Percentiles rank a stretch among this genome's conserved stretches.
Conservation (phyloP, 2,329 filamentous ascomycete genomes). For the Colletotrichum sp. region DNA sequence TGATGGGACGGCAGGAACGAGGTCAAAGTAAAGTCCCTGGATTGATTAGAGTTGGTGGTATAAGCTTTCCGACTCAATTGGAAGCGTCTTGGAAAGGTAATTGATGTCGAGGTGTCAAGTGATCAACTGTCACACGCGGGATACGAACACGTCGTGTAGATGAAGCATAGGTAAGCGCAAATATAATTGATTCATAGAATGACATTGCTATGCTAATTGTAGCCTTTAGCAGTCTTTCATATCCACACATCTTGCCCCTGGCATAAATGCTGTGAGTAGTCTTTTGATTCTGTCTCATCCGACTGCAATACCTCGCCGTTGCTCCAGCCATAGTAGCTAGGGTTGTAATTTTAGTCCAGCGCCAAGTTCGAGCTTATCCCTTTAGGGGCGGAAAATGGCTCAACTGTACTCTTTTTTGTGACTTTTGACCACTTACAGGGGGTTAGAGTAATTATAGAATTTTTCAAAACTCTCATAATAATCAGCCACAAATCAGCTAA, state of each 20-base stretch:
- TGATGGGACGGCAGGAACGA: background rate
- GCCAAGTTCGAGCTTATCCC: background rate
- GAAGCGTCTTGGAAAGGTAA: background rate
- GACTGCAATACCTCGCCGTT: background rate
- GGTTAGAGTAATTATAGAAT: no score
- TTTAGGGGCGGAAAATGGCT: no score
- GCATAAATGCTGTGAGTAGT: background rate
- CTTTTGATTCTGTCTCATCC: background rate
- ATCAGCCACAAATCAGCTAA: no score
- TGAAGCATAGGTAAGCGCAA: background rate
- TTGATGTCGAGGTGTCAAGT: background rate
- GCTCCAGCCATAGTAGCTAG: background rate
- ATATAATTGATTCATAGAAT: background rate
- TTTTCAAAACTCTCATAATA: no score
- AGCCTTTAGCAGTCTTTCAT: background rate
- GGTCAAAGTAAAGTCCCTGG: background rate
- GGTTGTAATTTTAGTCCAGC: background rate
- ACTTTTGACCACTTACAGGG: no score
- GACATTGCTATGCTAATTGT: background rate
- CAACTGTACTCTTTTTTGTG: no score
- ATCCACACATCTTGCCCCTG: background rate
- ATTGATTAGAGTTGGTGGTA: background rate
- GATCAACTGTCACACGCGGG: background rate
- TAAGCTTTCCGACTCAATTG: background rate
- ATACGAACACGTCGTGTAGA: background rate